Evolutionary conservation across 2,329 filamentous ascomycete species (phyloP).

Genomic region (Bipolaris zeicola): DNA sequence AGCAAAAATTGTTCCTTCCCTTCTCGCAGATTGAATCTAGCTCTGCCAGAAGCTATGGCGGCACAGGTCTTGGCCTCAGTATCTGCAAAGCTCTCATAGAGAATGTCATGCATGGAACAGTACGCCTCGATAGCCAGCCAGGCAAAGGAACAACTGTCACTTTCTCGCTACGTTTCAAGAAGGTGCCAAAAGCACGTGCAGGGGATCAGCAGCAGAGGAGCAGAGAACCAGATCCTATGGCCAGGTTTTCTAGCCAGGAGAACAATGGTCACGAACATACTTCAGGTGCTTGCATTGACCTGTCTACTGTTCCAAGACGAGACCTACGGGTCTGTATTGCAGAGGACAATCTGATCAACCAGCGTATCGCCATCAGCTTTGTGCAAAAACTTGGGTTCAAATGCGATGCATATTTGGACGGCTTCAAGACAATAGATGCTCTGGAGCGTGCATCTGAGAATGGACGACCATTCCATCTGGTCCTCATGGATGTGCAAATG

Average conservation of each 20-base stretch:
- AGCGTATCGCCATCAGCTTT: constrained; percentile 91
- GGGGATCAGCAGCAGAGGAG: constrained; percentile 42
- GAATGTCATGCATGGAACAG: constrained; percentile 85
- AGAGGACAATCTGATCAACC: constrained; percentile 94
- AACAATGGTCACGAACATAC: constrained; percentile 52
- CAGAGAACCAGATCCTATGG: constrained; percentile 59
- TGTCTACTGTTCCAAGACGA: constrained; percentile 75
- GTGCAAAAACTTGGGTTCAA: constrained; percentile 83
- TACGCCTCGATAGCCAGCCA: constrained; percentile 78
- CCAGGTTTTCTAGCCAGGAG: constrained; percentile 59
- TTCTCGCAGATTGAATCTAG: constrained; percentile 93
- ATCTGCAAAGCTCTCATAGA: constrained; percentile 96
- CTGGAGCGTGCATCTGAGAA: constrained; percentile 74
- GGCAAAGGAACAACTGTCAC: constrained; percentile 72
- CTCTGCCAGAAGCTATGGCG: constrained; percentile 88
- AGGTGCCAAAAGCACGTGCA: constrained; percentile 70
- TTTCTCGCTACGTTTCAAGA: constrained; percentile 86
- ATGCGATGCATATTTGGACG: constrained; percentile 89
- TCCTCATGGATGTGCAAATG: constrained; percentile 98
- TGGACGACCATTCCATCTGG: constrained; percentile 81
- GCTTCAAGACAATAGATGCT: constrained; percentile 84
- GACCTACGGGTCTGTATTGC: constrained; percentile 89
- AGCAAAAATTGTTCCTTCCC: constrained; percentile 85
- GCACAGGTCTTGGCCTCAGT: constrained; percentile 86
- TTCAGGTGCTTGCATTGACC: constrained; percentile 45